Evolutionary conservation across 129 eudicot genomes (phyloP), one percentile per base, ranked within the genome.

Genomic region (Helianthus tuberosus): DNA sequence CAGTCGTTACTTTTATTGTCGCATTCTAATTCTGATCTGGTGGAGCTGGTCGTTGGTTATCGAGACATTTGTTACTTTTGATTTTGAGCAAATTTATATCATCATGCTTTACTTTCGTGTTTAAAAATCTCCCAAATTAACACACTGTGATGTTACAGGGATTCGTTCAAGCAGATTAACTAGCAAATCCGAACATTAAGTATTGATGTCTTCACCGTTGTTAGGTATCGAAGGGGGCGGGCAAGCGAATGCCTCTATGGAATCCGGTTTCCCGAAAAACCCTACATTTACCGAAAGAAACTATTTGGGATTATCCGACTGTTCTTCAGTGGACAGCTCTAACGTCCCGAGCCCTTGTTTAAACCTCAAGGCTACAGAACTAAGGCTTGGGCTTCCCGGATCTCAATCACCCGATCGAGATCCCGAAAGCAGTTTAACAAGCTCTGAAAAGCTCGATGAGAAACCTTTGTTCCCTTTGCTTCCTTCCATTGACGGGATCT

Each of bases 351-450:
- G 75, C 25, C 11, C 68, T 12, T 71, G 80, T 64, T n/a, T 89
- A 66, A 79, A 87, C 55, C 75, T 89, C 68, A 84, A 81, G 71
- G 96, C 89, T 63, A 89, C 96, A 4, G 96, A 89, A 72, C 41
- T 89, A 20, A 86, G 92, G 83, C 96, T 89, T 20, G 96, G 96
- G 17, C 92, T 89, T 80, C 96, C 96, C 2, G 96, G 96, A 73
- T 89, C 90, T 65, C 92, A 78, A 51, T 89, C 92, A 11, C 96
- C 92, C 7, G 88, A 77, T 9, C 49, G 89, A 27, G 82, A 79
- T 64, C 81, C 83, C 0, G 87, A 77, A 14, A 71, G 64, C 39
- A 64, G 70, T 73, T 80, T 78, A 49, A 49, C 69, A 5, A 80
- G 79, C 80, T 54, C 85, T 3, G 85, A 48, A 8, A 84, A 86